A percentile compares a stretch with the other conserved stretches of the same genome.
phyloP scores from a whole-genome alignment of 768 basidiomycete species.

The Lyophyllum decastes region DNA sequence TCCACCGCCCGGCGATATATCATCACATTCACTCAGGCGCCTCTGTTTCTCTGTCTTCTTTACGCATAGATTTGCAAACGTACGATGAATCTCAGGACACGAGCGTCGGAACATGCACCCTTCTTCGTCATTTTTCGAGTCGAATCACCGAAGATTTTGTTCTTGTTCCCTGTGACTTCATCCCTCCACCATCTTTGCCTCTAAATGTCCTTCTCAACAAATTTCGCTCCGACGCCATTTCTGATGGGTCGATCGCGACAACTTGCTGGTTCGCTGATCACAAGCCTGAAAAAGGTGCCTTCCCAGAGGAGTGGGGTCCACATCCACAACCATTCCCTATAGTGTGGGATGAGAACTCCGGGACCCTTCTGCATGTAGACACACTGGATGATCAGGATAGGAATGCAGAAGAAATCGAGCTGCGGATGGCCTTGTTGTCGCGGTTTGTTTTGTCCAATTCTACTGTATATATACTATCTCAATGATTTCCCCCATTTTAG shows the following conservation, averaged over 20 bases:
- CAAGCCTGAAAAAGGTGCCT: constrained; percentile 52
- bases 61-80: constrained; percentile 77
- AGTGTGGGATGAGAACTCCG: constrained; percentile 66
- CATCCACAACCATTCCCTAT: constrained; percentile 48
- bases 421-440: constrained; percentile 75
- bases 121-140: constrained; percentile 74
- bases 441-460: constrained; percentile 39
- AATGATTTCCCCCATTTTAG: constrained; percentile 34
- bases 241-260: constrained; percentile 64
- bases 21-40: constrained; percentile 81
- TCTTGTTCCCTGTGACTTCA: constrained; percentile 88
- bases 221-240: constrained; percentile 72
- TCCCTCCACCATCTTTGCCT: constrained; percentile 74
- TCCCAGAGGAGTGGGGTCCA: constrained; percentile 70
- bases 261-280: constrained; percentile 63
- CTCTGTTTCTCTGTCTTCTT: constrained; percentile 56
- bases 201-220: constrained; percentile 74
- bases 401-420: constrained; percentile 68
- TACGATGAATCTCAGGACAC: constrained; percentile 74
- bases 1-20: constrained; percentile 74
- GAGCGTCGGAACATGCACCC: constrained; percentile 68
- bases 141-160: constrained; percentile 87
- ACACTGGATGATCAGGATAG: constrained; percentile 67
- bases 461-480: constrained; percentile 4
- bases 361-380: constrained; percentile 73